Base-by-base conservation (phyloP, 495 filamentous ascomycete species). In the Penicillium cinerascens region DNA sequence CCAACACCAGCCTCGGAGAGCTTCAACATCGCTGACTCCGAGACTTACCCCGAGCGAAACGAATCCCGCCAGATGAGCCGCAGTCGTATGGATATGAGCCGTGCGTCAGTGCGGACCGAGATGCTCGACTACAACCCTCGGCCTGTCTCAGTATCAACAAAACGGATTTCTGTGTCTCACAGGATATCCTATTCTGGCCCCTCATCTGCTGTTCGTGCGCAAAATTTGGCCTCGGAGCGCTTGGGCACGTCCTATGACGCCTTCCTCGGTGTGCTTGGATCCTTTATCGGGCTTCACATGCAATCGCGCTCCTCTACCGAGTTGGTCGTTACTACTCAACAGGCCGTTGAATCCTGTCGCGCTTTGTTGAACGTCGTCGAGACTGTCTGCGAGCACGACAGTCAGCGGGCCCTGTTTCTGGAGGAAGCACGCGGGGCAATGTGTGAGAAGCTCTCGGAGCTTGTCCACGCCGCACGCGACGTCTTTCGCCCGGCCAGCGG, bases 271-370 rank as follows among this genome's bases (percentile, higher is more conserved):
- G 85, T 87, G 59, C 80, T 97, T 41, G 91, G 88, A 36, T 91
- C 87, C 9, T 96, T 97, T 63, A 91, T 96, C 69, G 93, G 95
- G 13, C 75, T 95, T 26, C 89, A 95, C 58, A 79, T 96, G 48
- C 89, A 96, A 63, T 91, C 90, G 7, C 87, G 92, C 50, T 92
- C 91, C 16, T 87, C 89, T 17, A 81, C 87, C 0, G 90, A 95
- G 59, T 80, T 97, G 18, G 82, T 89, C 27, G 63, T 83, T 16
- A 85, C 80, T 20, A 88, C 87, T 5, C 82, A 87, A 64, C 88
- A 95, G 68, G 87, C 91, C 2, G 87, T 91, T 13, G 76, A 82
- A 27, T 88, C 92, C 22, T 95, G 92, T 35, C 87, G 84, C 18
- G 80, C 82, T 43, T 72, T 97, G 35, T 75, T 95, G 35, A 74